Percentiles rank a stretch among this genome's conserved stretches.
Conservation (phyloP, 495 filamentous ascomycete species). For the Annulohypoxylon moriforme region DNA sequence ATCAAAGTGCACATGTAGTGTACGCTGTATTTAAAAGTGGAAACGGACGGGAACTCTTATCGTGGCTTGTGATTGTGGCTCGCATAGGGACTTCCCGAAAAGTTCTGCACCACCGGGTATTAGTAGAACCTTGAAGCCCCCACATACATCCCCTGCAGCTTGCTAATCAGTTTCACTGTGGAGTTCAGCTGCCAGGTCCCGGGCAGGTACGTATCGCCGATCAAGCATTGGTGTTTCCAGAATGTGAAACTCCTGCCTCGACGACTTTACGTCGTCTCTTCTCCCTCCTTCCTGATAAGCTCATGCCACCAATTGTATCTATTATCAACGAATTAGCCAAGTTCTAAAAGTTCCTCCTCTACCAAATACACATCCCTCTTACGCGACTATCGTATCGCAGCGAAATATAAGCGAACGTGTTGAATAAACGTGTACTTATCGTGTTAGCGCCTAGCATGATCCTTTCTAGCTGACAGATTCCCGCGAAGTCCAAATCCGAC, state of each 20-base stretch:
- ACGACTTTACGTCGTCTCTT: conserved; percentile 22
- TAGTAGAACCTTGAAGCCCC: not conserved
- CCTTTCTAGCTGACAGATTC: conserved; percentile 26
- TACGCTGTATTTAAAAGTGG: not conserved
- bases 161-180: conserved; percentile 7
- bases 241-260: conserved; percentile 34
- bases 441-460: conserved; percentile 32
- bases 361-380: not conserved
- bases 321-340: not conserved
- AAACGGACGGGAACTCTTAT: not conserved
- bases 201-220: conserved; percentile 22
- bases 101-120: not conserved
- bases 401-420: conserved; percentile 21
- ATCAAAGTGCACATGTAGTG: not conserved
- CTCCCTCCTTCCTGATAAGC: conserved; percentile 27
- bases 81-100: not conserved
- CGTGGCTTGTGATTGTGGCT: not conserved
- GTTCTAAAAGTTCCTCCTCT: not conserved
- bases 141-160: not conserved
- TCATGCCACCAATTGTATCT: conserved; percentile 14
- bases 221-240: conserved; percentile 24
- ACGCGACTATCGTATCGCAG: not conserved
- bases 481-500: conserved; percentile 4
- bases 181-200: conserved; percentile 27
- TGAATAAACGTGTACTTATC: conserved; percentile 12